These are phyloP conservation scores for Macrolepiota fuliginosa DNA, from an alignment of 768 basidiomycete species.

Conservation along the genomic window DNA sequence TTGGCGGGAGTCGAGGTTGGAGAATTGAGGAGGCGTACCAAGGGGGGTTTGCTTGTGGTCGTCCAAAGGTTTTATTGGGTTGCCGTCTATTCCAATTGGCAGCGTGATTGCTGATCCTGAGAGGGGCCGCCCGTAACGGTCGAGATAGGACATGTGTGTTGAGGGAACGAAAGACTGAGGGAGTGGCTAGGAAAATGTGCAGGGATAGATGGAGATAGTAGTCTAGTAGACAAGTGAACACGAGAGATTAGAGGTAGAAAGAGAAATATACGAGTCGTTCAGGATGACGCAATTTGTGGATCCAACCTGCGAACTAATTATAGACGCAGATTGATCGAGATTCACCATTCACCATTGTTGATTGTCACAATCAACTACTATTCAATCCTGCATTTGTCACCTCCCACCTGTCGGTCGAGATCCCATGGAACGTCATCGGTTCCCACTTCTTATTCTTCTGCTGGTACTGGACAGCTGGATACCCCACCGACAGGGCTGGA, in stretches of 20 bases:
- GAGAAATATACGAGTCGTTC: no score
- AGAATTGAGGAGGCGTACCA: neutral
- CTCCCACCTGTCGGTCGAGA: slow-evolving; percentile 51
- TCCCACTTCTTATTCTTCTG: slow-evolving; percentile 59
- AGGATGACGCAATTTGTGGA: no score
- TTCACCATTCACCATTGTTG: no score
- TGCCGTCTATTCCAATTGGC: neutral
- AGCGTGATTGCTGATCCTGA: neutral
- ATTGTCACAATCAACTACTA: no score
- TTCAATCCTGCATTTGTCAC: slow-evolving; percentile 53
- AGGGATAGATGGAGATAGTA: neutral
- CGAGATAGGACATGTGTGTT: neutral
- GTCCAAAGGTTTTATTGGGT: neutral
- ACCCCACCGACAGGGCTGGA: slow-evolving; percentile 49
- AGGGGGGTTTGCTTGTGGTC: neutral
- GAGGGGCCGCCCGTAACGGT: neutral
- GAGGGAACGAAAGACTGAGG: neutral
- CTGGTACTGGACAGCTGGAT: slow-evolving; percentile 74
- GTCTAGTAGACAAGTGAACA: neutral
- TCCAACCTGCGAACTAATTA: no score
- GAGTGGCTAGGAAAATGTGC: neutral
- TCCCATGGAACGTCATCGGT: slow-evolving; percentile 61
- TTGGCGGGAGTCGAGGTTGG: neutral
- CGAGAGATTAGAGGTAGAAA: no score
- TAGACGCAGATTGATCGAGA: no score